These are phyloP conservation scores for Suillus tomentosus DNA, from an alignment of 768 basidiomycete species.

Conservation along the genomic window DNA sequence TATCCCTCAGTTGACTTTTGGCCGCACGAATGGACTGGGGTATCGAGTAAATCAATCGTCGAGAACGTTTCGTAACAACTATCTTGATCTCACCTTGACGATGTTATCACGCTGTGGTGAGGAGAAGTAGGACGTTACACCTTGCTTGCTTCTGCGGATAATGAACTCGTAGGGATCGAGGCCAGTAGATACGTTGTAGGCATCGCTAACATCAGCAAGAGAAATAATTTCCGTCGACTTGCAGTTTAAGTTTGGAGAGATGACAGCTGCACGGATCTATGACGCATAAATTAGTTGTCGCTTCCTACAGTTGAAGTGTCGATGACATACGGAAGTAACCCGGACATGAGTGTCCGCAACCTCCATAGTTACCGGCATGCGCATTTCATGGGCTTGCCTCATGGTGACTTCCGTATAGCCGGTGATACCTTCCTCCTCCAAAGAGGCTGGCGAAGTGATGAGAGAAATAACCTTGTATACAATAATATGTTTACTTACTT, in stretches of 20 bases:
- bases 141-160: slow-evolving; percentile 71
- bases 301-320: neutral
- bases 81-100: slow-evolving; percentile 56
- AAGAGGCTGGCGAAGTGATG: slow-evolving; percentile 42
- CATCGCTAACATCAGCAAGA: slow-evolving; percentile 81
- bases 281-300: slow-evolving; percentile 13
- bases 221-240: slow-evolving; percentile 82
- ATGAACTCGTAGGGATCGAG: slow-evolving; percentile 81
- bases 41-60: slow-evolving; percentile 9
- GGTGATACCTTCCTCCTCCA: slow-evolving; percentile 62
- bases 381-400: slow-evolving; percentile 63
- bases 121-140: slow-evolving; percentile 74
- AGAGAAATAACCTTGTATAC: neutral
- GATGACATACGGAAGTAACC: slow-evolving; percentile 66
- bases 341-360: slow-evolving; percentile 73
- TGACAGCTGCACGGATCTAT: slow-evolving; percentile 69
- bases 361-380: slow-evolving; percentile 69
- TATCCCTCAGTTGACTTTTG: slow-evolving; percentile 67
- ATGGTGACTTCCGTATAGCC: slow-evolving; percentile 65
- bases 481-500: slow-evolving; percentile 41
- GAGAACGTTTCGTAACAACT: neutral
- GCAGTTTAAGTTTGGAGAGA: slow-evolving; percentile 69
- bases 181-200: slow-evolving; percentile 79
- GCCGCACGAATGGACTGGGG: slow-evolving; percentile 70
- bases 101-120: slow-evolving; percentile 69